Base-by-base conservation (phyloP, 1,284 basidiomycete genomes). In the Rhodotorula sp. region DNA sequence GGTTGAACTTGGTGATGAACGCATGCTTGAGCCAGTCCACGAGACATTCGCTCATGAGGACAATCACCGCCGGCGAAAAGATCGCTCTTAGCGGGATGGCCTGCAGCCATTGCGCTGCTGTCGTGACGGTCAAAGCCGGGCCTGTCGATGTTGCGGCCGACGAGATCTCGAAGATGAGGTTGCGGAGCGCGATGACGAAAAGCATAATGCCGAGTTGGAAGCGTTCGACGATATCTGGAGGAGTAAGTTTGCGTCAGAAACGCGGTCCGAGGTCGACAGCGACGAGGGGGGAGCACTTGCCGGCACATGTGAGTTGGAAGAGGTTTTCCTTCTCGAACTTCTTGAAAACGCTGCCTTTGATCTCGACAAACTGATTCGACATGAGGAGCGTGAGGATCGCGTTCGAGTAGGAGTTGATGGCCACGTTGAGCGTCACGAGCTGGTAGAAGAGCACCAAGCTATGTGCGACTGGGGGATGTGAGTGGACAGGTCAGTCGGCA, bases 1-100 rank as follows among this genome's bases (percentile, higher is more conserved):
- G 81, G 60, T 87, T 87, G 81, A 98, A 98, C 82, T 99, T 99
- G 67, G 95, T 96, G 79, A 99, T 98, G 83, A 99, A 99, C 2
- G 96, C 96, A 80, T 99, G 97, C 80, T 99, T 99, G 70, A 99
- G 86, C 97, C 96, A 99, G 81, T 99, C 97, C 43, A 99, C 97
- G 7, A 93, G 82, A 86, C 93, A 91, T 81, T 99, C 97, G 10
- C 93, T 97, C 2, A 89, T 80, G 79, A 99, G 85, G 4, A 99
- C 97, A 7, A 93, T 91, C 59, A 96, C 76, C 1, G 96, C 93
- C 12, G 96, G 96, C 70, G 93, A 96, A 69, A 94, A 90, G 68
- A 97, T 97, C 12, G 91, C 92, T 87, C 91, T 92, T 0, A 93
- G 74, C 8, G 82, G 82, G 49, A 83, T 79, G 0, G 72, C 46